These are phyloP conservation scores for Trichoderma gamsii DNA, from an alignment of 495 filamentous ascomycete genomes.

Conservation along the genomic window DNA sequence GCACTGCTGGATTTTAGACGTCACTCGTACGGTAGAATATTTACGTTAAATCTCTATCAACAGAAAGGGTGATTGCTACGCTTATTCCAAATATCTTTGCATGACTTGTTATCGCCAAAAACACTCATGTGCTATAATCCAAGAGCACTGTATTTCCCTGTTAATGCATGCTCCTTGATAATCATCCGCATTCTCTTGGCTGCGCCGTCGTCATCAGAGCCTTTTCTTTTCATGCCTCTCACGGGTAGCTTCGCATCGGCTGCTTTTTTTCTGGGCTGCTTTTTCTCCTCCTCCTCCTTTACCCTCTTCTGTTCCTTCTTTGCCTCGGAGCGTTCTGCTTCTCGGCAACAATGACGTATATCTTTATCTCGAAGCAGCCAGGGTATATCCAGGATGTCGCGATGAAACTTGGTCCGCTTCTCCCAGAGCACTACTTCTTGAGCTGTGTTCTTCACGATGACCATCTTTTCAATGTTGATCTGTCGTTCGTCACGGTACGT, in stretches of 20 bases:
- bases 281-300: constrained; percentile 31
- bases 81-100: background rate
- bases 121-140: background rate
- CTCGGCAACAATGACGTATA: constrained; percentile 46
- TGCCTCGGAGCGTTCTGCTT: constrained; percentile 38
- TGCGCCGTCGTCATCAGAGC: constrained; percentile 12
- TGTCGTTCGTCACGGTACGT: constrained; percentile 59
- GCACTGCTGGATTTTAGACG: background rate
- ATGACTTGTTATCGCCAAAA: background rate
- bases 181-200: background rate
- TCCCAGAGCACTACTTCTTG: constrained; percentile 75
- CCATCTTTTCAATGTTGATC: constrained; percentile 62
- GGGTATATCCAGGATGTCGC: constrained; percentile 57
- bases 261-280: constrained; percentile 24
- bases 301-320: constrained; percentile 36
- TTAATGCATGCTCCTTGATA: background rate
- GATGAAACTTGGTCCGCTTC: constrained; percentile 55
- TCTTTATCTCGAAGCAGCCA: constrained; percentile 59
- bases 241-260: constrained; percentile 13
- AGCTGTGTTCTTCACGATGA: constrained; percentile 54
- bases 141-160: constrained; percentile 1
- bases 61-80: background rate
- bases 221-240: background rate
- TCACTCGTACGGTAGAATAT: background rate
- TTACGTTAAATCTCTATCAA: too few species aligned